phyloP scores from a whole-genome alignment of 1,139 yeast genomes.

The Groenewaldozyma sp. region DNA sequence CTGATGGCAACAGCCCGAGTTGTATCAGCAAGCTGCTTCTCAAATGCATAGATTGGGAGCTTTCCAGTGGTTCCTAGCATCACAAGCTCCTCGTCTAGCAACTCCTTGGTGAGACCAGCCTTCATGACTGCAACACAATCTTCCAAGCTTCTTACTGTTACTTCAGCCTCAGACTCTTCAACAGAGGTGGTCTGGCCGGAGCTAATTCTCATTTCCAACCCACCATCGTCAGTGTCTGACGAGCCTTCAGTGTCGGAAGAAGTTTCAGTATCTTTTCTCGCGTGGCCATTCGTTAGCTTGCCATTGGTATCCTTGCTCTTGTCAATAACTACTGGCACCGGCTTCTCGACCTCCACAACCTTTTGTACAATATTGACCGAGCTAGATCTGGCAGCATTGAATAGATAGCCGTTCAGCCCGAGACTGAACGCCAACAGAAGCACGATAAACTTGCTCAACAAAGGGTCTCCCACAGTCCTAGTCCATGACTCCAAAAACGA shows the following conservation, averaged over 20 bases:
- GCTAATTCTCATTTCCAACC: conserved; percentile 14
- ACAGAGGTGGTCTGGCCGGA: background rate
- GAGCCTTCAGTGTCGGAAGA: conserved; percentile 16
- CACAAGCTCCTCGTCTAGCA: conserved; percentile 65
- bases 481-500: conserved; percentile 50
- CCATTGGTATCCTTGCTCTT: conserved; percentile 14
- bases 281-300: no score
- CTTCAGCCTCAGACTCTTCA: conserved; percentile 1
- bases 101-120: conserved; percentile 59
- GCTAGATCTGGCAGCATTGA: conserved; percentile 33
- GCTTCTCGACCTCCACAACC: conserved; percentile 25
- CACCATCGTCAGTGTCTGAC: conserved; percentile 15
- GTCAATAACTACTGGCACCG: conserved; percentile 26
- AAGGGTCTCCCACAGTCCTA: conserved; percentile 69
- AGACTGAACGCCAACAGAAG: conserved; percentile 68
- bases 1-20: conserved; percentile 90
- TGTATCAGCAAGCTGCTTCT: conserved; percentile 78
- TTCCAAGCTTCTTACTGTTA: conserved; percentile 36
- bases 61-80: conserved; percentile 65
- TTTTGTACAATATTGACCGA: conserved; percentile 29
- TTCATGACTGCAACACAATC: conserved; percentile 56
- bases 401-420: conserved; percentile 71
- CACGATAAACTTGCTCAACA: conserved; percentile 69
- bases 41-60: conserved; percentile 86
- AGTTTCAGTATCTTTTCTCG: conserved; percentile 7